Percentiles rank a stretch among this genome's conserved stretches.
phyloP scores from a whole-genome alignment of 345 rosid species.

The Kandelia obovata region DNA sequence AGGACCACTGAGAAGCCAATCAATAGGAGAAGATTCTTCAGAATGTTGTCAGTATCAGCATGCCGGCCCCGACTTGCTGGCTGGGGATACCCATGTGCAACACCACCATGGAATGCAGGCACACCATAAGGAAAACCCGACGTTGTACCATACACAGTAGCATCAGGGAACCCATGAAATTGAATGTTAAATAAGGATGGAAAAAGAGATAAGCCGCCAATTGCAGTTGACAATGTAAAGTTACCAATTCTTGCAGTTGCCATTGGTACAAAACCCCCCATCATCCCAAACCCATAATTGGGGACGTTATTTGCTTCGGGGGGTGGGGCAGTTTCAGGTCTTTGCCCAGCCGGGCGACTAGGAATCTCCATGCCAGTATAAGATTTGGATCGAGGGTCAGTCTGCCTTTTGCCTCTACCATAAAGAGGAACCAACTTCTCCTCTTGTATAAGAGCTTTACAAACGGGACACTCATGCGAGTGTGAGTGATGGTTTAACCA shows the following conservation, averaged over 20 bases:
- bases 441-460: conserved; percentile 87
- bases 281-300: conserved; percentile 57
- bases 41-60: conserved; percentile 51
- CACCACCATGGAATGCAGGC: conserved; percentile 52
- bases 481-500: conserved; percentile 86
- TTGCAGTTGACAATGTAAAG: conserved; percentile 57
- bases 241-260: conserved; percentile 64
- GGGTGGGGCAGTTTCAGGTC: conserved; percentile 65
- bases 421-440: conserved; percentile 94
- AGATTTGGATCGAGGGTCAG: conserved; percentile 68
- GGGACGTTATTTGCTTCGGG: conserved; percentile 45
- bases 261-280: conserved; percentile 71
- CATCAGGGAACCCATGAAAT: conserved; percentile 67
- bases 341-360: conserved; percentile 62
- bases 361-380: conserved; percentile 72
- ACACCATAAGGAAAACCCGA: conserved; percentile 58
- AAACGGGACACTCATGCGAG: conserved; percentile 87
- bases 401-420: conserved; percentile 75
- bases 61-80: conserved; percentile 37
- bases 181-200: conserved; percentile 77
- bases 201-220: conserved; percentile 57
- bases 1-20: conserved; percentile 53
- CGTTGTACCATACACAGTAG: conserved; percentile 58
- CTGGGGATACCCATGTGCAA: conserved; percentile 41
- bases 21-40: conserved; percentile 53